phyloP scores from a whole-genome alignment of 192 early-diverging fungal genomes.

The Entomortierella lignicola region DNA sequence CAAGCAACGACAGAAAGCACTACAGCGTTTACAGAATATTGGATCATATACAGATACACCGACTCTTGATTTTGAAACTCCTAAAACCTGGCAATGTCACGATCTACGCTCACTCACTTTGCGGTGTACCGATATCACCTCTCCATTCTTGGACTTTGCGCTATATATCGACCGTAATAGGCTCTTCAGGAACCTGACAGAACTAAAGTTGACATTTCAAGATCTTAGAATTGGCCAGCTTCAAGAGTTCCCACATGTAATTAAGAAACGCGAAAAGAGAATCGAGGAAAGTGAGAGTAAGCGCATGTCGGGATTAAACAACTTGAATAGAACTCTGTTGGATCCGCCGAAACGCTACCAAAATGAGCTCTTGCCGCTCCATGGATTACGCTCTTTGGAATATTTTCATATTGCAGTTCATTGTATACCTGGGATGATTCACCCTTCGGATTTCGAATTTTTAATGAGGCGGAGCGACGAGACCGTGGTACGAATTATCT shows the following conservation, averaged over 20 bases:
- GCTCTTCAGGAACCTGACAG: too few species aligned
- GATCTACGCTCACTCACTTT: not conserved
- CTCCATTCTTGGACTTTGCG: too few species aligned
- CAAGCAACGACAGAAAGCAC: too few species aligned
- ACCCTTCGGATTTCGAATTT: slow-evolving; percentile 11
- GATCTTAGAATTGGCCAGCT: too few species aligned
- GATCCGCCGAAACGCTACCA: not conserved
- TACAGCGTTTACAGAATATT: too few species aligned
- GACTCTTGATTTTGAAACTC: not conserved
- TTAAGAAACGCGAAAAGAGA: too few species aligned
- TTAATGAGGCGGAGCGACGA: not conserved
- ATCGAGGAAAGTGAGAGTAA: not conserved
- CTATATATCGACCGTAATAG: too few species aligned
- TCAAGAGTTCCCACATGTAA: too few species aligned
- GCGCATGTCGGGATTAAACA: not conserved
- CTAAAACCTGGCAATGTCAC: not conserved
- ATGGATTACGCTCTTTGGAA: not conserved
- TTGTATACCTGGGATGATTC: not conserved
- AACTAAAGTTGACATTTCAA: too few species aligned
- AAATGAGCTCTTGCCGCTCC: not conserved
- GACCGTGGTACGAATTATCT: not conserved
- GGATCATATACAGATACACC: too few species aligned
- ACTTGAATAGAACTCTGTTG: too few species aligned
- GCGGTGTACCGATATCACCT: too few species aligned
- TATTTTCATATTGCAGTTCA: not conserved